These are phyloP conservation scores for Nepenthes mirabilis DNA, from an alignment of 148 eudicot species.

Conservation along the genomic window DNA sequence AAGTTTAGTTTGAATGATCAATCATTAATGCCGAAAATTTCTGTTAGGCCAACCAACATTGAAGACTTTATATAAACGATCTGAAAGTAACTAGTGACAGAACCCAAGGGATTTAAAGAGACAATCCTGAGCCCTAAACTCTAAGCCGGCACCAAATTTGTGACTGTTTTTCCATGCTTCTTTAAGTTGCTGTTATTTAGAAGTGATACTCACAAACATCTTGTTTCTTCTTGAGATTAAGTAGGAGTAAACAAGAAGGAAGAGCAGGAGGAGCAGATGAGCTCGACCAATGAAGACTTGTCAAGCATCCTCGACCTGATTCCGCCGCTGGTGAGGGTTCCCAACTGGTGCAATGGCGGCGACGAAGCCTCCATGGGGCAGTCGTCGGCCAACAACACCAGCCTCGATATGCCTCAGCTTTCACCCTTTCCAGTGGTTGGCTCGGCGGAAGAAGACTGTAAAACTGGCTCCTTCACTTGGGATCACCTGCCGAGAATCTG, in stretches of 20 bases:
- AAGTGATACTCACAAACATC: too few species aligned
- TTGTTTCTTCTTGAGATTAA: not conserved
- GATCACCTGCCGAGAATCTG: conserved; percentile 52
- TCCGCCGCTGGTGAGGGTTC: conserved; percentile 37
- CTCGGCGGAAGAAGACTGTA: conserved; percentile 19
- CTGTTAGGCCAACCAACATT: too few species aligned
- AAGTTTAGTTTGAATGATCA: too few species aligned
- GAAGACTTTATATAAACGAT: too few species aligned
- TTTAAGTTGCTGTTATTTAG: too few species aligned
- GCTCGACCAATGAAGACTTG: conserved; percentile 41
- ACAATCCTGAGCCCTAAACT: too few species aligned
- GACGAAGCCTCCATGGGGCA: conserved; percentile 21
- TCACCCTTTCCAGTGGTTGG: conserved; percentile 13
- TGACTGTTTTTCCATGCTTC: too few species aligned
- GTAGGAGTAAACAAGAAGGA: conserved; percentile 13
- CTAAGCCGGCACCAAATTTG: too few species aligned
- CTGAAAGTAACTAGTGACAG: too few species aligned
- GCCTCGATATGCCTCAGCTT: conserved; percentile 8
- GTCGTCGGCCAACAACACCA: conserved; percentile 16
- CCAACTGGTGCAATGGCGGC: conserved; percentile 40
- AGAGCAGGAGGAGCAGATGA: conserved; percentile 22
- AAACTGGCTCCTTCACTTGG: conserved; percentile 31
- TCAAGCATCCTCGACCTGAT: conserved; percentile 56
- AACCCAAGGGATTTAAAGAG: too few species aligned
- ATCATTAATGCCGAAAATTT: too few species aligned